Conservation (phyloP, 768 basidiomycete genomes). For the Tephrocybe sp. region DNA sequence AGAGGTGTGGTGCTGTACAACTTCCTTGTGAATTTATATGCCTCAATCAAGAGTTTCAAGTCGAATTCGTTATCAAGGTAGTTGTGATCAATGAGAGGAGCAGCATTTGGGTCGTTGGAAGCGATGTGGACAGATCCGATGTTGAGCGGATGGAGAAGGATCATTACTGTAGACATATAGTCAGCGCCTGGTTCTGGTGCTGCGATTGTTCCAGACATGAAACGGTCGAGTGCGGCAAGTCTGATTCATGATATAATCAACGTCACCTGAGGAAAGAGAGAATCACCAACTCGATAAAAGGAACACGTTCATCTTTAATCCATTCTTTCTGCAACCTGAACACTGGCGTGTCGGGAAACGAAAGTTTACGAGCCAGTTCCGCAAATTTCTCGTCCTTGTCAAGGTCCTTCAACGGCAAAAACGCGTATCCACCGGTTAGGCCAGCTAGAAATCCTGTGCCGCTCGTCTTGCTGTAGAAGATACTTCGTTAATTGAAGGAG, state of each 20-base stretch:
- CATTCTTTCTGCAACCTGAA: conserved; percentile 1
- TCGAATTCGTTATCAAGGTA: conserved; percentile 22
- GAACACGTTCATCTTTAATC: background rate
- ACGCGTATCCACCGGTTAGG: background rate
- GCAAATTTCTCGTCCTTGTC: background rate
- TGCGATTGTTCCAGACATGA: background rate
- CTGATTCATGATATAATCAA: background rate
- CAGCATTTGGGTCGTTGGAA: conserved; percentile 15
- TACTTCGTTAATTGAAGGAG: background rate
- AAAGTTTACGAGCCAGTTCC: background rate
- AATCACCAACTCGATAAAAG: conserved; percentile 9
- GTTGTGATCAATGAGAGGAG: conserved; percentile 17
- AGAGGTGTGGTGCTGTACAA: conserved; percentile 3
- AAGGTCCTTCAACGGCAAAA: conserved; percentile 4
- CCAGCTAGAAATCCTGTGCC: background rate
- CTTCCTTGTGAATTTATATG: conserved; percentile 16
- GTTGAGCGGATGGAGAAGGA: conserved; percentile 36
- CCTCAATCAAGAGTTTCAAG: conserved; percentile 23
- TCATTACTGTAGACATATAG: conserved; percentile 20
- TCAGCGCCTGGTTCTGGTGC: conserved; percentile 17
- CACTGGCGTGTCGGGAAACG: background rate
- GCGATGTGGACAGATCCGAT: conserved; percentile 37
- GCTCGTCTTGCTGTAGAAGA: background rate
- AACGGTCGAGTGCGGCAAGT: background rate
- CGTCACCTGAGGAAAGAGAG: background rate